These are phyloP conservation scores for Spathaspora arborariae DNA, from an alignment of 805 yeast genomes.

Conservation along the genomic window DNA sequence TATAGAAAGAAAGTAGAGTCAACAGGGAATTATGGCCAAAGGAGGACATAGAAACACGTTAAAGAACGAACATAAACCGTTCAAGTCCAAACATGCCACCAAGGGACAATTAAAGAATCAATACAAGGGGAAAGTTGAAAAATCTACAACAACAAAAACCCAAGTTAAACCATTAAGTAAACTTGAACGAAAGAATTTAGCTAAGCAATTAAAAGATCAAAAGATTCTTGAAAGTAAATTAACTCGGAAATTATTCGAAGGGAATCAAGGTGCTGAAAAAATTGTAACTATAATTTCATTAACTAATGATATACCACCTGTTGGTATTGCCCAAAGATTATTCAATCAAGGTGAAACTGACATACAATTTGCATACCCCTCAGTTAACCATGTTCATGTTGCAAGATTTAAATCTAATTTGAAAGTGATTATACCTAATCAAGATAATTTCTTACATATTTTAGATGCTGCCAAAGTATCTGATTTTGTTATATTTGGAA, in stretches of 20 bases:
- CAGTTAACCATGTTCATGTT: constrained; percentile 50
- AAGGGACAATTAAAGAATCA: constrained; percentile 82
- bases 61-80: constrained; percentile 82
- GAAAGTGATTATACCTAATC: constrained; percentile 71
- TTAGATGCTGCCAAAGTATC: constrained; percentile 86
- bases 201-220: constrained; percentile 70
- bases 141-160: constrained; percentile 31
- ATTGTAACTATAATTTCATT: constrained; percentile 78
- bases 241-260: constrained; percentile 72
- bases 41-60: constrained; percentile 78
- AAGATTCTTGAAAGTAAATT: constrained; percentile 62
- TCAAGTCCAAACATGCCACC: constrained; percentile 87
- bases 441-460: constrained; percentile 59
- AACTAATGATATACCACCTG: constrained; percentile 62
- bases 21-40: constrained; percentile 13
- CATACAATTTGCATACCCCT: constrained; percentile 34
- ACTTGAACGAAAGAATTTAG: constrained; percentile 69
- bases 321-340: constrained; percentile 51
- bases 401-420: constrained; percentile 71
- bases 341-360: constrained; percentile 32
- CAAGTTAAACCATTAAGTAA: constrained; percentile 39
- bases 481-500: constrained; percentile 85
- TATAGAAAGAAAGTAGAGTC: background rate
- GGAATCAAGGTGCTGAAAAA: constrained; percentile 76
- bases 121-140: constrained; percentile 85